phyloP scores from a whole-genome alignment of 176 grass and related monocot genomes.

The Ensete ventricosum region DNA sequence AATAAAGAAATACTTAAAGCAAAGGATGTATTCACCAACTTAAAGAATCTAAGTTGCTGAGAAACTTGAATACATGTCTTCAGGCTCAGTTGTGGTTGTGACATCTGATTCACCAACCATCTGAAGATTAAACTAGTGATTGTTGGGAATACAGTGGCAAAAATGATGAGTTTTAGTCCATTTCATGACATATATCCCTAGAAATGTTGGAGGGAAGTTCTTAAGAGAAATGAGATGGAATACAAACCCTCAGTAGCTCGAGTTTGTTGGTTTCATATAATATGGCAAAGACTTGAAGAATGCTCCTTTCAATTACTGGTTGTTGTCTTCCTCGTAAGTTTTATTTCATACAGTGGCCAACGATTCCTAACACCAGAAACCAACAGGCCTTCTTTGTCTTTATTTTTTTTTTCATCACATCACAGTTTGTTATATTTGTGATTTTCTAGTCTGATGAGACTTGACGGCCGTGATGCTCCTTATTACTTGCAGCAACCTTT shows the following conservation, averaged over 20 bases:
- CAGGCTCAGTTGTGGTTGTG: background rate
- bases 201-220: no score
- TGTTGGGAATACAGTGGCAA: background rate
- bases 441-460: background rate
- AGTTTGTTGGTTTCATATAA: no score
- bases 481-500: constrained; percentile 32
- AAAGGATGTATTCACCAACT: background rate
- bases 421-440: background rate
- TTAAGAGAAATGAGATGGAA: no score
- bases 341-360: no score
- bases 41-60: background rate
- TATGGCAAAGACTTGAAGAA: no score
- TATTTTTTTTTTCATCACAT: background rate
- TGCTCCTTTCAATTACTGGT: no score
- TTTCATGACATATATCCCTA: no score
- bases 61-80: background rate
- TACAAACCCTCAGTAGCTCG: no score
- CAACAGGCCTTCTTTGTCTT: background rate
- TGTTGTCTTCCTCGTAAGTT: no score
- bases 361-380: no score
- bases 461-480: constrained; percentile 1
- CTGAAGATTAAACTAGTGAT: background rate
- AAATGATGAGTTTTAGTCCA: no score
- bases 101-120: background rate
- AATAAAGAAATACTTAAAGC: background rate